Evolutionary conservation across 345 rosid species (phyloP).

Genomic region (Microcos paniculata): DNA sequence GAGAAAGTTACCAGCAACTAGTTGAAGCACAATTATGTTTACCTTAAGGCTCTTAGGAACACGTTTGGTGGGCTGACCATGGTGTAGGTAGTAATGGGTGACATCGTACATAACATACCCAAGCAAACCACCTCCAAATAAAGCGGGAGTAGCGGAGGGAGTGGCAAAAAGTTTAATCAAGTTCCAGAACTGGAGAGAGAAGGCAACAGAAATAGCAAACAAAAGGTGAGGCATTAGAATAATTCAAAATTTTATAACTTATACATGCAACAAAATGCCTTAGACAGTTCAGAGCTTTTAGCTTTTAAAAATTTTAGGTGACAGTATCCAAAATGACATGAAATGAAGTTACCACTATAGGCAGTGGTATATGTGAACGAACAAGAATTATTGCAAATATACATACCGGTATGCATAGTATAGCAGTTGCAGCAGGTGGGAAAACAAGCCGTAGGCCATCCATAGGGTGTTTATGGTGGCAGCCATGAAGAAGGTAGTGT

Average conservation of each 20-base stretch:
- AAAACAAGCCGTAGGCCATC: conserved; percentile 84
- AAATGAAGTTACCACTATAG: background rate
- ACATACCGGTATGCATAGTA: conserved; percentile 65
- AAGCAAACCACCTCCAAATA: conserved; percentile 85
- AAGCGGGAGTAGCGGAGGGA: conserved; percentile 70
- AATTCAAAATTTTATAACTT: background rate
- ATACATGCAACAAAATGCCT: background rate
- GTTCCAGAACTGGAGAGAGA: conserved; percentile 71
- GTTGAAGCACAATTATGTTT: conserved; percentile 15
- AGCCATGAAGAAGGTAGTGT: conserved; percentile 88
- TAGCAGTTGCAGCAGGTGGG: conserved; percentile 80
- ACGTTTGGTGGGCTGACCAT: conserved; percentile 73
- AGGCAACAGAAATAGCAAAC: background rate
- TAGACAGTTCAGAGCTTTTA: background rate
- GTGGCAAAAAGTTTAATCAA: conserved; percentile 53
- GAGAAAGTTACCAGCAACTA: background rate
- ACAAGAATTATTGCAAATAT: conserved; percentile 5
- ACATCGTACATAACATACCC: conserved; percentile 90
- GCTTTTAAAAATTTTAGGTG: background rate
- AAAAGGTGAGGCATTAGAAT: background rate
- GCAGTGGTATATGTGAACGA: background rate
- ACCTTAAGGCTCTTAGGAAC: conserved; percentile 77
- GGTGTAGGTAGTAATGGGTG: conserved; percentile 93
- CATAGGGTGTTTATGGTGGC: conserved; percentile 92
- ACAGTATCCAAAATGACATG: background rate